phyloP scores from a whole-genome alignment of 2,329 filamentous ascomycete species.

The Penicillium sp. region DNA sequence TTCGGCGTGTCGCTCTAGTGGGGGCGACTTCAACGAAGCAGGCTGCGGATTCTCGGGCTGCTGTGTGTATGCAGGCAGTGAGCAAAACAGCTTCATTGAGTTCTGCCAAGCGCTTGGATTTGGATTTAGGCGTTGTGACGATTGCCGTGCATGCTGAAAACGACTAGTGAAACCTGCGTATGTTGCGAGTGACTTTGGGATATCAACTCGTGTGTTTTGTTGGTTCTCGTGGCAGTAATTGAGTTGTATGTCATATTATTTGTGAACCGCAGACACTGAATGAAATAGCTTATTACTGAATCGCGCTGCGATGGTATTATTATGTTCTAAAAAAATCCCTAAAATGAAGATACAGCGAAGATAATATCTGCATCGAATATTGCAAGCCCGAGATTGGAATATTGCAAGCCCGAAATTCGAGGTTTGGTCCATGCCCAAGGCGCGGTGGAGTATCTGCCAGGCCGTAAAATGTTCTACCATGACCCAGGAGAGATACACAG shows the following conservation, averaged over 20 bases:
- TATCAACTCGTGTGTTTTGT: background rate
- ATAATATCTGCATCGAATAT: constrained; percentile 18
- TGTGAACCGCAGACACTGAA: background rate
- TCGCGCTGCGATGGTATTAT: constrained; percentile 3
- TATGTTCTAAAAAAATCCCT: constrained; percentile 16
- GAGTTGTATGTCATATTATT: background rate
- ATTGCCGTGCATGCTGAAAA: constrained; percentile 6
- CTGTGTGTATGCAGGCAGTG: constrained; percentile 9
- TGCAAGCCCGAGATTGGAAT: constrained; percentile 10
- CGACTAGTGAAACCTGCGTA: background rate
- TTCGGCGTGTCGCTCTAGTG: constrained; percentile 1
- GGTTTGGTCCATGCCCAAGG: constrained; percentile 15
- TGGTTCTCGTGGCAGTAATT: background rate
- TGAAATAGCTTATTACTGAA: background rate
- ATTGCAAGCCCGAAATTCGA: constrained; percentile 11
- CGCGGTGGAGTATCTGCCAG: constrained; percentile 25
- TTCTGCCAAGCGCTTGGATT: constrained; percentile 2
- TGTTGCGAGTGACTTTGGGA: background rate
- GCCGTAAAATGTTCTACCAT: constrained; percentile 1
- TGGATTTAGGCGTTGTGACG: constrained; percentile 9
- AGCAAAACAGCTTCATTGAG: constrained; percentile 7
- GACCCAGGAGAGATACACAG: constrained; percentile 15
- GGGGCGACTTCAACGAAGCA: background rate
- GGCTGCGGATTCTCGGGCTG: constrained; percentile 9
- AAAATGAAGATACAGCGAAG: constrained; percentile 16